Conservation (phyloP, 495 filamentous ascomycete genomes). For the Penicillium nucicola region DNA sequence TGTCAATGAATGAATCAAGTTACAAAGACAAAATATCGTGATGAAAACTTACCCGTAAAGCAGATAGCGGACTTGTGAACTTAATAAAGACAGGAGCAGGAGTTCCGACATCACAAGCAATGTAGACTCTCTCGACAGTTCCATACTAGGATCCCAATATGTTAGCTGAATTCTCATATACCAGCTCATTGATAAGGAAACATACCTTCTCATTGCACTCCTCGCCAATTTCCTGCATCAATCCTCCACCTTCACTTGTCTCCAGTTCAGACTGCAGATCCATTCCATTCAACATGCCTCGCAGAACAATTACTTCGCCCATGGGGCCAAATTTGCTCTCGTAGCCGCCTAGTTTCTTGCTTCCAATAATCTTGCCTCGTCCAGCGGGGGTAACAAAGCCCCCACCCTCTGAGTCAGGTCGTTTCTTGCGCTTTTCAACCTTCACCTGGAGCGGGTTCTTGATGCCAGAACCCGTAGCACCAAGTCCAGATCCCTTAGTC, state of each 20-base stretch:
- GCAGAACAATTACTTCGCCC: slow-evolving; percentile 74
- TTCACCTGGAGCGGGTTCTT: slow-evolving; percentile 77
- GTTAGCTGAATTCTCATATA: neutral
- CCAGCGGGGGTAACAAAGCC: slow-evolving; percentile 67
- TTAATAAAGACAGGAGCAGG: slow-evolving; percentile 79
- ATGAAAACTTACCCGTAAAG: slow-evolving; percentile 63
- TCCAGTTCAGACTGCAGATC: slow-evolving; percentile 65
- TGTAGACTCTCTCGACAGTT: slow-evolving; percentile 75
- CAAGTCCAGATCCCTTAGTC: slow-evolving; percentile 82
- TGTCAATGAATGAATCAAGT: slow-evolving; percentile 3
- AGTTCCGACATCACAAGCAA: slow-evolving; percentile 53
- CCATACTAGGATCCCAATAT: slow-evolving; percentile 59
- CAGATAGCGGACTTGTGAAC: slow-evolving; percentile 77
- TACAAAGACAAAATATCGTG: neutral
- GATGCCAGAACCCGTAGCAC: slow-evolving; percentile 76
- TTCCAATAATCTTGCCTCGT: slow-evolving; percentile 77
- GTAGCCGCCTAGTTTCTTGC: slow-evolving; percentile 44
- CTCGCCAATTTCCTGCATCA: slow-evolving; percentile 92
- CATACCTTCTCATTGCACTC: slow-evolving; percentile 76
- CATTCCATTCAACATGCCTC: slow-evolving; percentile 80
- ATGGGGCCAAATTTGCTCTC: slow-evolving; percentile 69
- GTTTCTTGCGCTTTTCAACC: slow-evolving; percentile 77
- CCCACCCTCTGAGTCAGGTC: slow-evolving; percentile 73
- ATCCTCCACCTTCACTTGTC: slow-evolving; percentile 54
- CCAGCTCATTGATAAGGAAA: neutral